A percentile compares a stretch with the other conserved stretches of the same genome.
phyloP scores from a whole-genome alignment of 75 land plant species.

The Pinus taeda region DNA sequence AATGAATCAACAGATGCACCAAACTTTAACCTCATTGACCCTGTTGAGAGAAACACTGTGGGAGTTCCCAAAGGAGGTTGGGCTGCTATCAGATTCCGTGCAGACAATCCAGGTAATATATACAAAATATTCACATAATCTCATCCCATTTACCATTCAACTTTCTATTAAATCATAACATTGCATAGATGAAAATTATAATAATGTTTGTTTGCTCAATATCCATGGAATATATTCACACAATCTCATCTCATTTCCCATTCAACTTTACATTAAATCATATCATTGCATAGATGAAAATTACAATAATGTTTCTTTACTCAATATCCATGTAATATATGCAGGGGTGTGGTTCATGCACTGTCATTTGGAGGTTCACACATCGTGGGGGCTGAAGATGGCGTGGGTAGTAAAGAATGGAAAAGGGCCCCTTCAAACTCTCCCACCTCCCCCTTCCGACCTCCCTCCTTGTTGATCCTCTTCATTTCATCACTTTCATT shows the following conservation, averaged over 20 bases:
- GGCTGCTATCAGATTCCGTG: constrained; percentile 37
- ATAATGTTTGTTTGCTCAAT: too few relatives aligned
- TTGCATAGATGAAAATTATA: too few relatives aligned
- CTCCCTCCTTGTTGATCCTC: constrained; percentile 38
- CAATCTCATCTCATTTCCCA: too few relatives aligned
- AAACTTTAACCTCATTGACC: constrained; percentile 27
- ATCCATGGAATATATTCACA: too few relatives aligned
- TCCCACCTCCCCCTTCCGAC: constrained; percentile 53
- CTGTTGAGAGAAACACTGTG: constrained; percentile 28
- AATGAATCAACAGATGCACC: constrained; percentile 10
- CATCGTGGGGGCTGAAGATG: constrained; percentile 58
- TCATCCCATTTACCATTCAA: too few relatives aligned
- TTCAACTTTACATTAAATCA: too few relatives aligned
- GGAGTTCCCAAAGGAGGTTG: constrained; percentile 32
- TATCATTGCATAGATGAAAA: too few relatives aligned
- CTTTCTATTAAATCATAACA: too few relatives aligned
- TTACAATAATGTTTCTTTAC: too few relatives aligned
- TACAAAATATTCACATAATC: too few relatives aligned
- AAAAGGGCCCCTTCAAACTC: constrained; percentile 29
- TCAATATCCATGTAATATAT: neutral
- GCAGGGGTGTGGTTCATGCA: constrained; percentile 64
- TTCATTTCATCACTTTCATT: too few relatives aligned
- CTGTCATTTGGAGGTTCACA: constrained; percentile 55
- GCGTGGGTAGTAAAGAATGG: constrained; percentile 56
- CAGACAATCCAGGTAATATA: constrained; percentile 40